Percentiles rank a stretch among this genome's conserved stretches.
phyloP scores from a whole-genome alignment of 228 moss, liverwort and hornwort genomes.

The Sphagnum magellanicum region DNA sequence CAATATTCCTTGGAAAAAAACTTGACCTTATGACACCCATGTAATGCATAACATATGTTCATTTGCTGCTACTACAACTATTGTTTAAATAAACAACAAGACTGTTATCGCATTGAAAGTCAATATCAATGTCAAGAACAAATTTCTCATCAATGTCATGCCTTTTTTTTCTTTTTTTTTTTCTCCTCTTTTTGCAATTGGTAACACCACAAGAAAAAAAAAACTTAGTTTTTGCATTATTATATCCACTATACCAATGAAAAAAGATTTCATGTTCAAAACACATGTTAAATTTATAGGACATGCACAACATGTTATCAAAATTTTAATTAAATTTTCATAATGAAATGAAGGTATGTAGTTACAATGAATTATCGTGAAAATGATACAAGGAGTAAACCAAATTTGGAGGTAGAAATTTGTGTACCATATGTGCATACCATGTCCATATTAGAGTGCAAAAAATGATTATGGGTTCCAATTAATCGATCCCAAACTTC shows the following conservation, averaged over 20 bases:
- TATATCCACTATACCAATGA: neutral
- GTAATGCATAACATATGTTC: too few relatives aligned
- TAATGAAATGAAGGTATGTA: neutral
- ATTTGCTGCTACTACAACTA: too few relatives aligned
- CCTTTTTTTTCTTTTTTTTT: too few relatives aligned
- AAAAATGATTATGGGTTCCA: constrained; percentile 64
- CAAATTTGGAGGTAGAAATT: neutral
- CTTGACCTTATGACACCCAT: too few relatives aligned
- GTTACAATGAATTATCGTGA: neutral
- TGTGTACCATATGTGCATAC: constrained; percentile 77
- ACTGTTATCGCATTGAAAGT: too few relatives aligned
- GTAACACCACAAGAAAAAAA: too few relatives aligned
- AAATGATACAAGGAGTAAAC: neutral
- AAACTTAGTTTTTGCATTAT: neutral
- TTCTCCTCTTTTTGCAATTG: too few relatives aligned
- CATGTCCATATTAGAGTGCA: constrained; percentile 63
- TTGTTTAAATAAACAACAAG: too few relatives aligned
- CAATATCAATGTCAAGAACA: too few relatives aligned
- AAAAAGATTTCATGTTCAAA: neutral
- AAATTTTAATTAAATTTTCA: neutral
- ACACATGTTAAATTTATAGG: neutral
- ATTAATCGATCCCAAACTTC: constrained; percentile 60
- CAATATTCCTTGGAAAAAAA: too few relatives aligned
- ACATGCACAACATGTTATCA: neutral
- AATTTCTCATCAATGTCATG: too few relatives aligned